A percentile compares a stretch with the other conserved stretches of the same genome.
Evolutionary conservation across 352 stramenopile species (phyloP).

Genomic region (Phytopythium aichiense): DNA sequence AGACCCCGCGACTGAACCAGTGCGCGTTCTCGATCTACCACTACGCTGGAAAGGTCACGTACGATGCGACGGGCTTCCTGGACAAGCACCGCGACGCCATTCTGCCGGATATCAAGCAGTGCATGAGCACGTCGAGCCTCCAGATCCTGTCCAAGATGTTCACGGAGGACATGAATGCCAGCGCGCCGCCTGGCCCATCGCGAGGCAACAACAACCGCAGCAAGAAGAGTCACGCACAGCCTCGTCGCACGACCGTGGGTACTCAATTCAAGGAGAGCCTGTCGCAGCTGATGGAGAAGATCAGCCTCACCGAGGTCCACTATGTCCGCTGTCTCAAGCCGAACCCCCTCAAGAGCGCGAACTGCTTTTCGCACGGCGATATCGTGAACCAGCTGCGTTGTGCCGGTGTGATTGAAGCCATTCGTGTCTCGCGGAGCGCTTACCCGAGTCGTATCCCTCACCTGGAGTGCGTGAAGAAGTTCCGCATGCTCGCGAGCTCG

Average conservation of each 20-base stretch:
- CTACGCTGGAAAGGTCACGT: slow-evolving; percentile 85
- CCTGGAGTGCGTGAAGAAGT: slow-evolving; percentile 78
- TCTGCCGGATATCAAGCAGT: slow-evolving; percentile 82
- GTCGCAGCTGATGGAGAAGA: slow-evolving; percentile 83
- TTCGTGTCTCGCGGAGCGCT: slow-evolving; percentile 80
- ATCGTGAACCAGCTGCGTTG: slow-evolving; percentile 84
- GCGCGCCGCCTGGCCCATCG: slow-evolving; percentile 6
- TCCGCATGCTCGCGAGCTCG: slow-evolving; percentile 42
- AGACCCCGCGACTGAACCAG: slow-evolving; percentile 78
- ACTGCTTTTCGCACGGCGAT: slow-evolving; percentile 64
- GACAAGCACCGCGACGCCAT: slow-evolving; percentile 86
- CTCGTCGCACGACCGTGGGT: slow-evolving; percentile 68
- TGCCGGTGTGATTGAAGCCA: slow-evolving; percentile 83
- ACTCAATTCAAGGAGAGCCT: slow-evolving; percentile 87
- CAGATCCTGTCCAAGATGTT: slow-evolving; percentile 72
- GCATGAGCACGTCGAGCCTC: slow-evolving; percentile 68
- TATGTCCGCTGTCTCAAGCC: slow-evolving; percentile 87
- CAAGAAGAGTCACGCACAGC: slow-evolving; percentile 53
- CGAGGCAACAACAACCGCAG: slow-evolving; percentile 15
- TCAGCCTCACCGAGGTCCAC: slow-evolving; percentile 79
- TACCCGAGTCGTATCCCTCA: slow-evolving; percentile 82
- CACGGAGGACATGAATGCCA: slow-evolving; percentile 41
- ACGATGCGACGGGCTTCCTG: slow-evolving; percentile 76
- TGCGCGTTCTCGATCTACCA: slow-evolving; percentile 85
- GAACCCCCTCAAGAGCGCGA: slow-evolving; percentile 68